phyloP scores from a whole-genome alignment of 1,284 basidiomycete genomes.

The Bjerkandera adusta region DNA sequence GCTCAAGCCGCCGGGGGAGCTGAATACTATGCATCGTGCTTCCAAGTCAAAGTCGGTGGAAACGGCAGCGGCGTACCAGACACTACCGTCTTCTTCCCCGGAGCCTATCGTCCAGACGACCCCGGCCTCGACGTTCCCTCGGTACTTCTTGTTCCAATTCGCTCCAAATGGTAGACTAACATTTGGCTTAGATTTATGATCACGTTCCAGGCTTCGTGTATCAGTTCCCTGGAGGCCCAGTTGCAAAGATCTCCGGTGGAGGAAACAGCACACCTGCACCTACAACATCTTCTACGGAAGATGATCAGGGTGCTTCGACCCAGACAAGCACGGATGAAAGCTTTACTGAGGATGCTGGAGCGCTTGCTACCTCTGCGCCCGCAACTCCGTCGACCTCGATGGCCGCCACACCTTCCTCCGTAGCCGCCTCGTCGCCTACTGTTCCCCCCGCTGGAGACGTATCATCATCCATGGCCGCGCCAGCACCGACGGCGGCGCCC shows the following conservation, averaged over 20 bases:
- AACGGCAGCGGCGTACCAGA: slow-evolving; percentile 43
- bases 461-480: too few species aligned
- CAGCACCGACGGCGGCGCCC: too few species aligned
- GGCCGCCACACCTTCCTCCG: too few species aligned
- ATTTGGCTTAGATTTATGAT: not conserved
- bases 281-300: too few species aligned
- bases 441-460: too few species aligned
- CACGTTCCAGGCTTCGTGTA: not conserved
- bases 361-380: too few species aligned
- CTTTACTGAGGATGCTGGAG: too few species aligned
- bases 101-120: slow-evolving; percentile 58
- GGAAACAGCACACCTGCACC: too few species aligned
- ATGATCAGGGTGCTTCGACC: too few species aligned
- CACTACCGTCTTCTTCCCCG: slow-evolving; percentile 61
- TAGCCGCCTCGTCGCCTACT: too few species aligned
- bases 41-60: slow-evolving; percentile 57
- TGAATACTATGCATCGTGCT: slow-evolving; percentile 71
- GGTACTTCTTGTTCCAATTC: slow-evolving; percentile 23
- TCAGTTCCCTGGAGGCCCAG: not conserved
- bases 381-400: too few species aligned
- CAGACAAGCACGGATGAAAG: too few species aligned
- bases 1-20: slow-evolving; percentile 49
- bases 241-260: not conserved
- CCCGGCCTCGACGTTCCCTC: slow-evolving; percentile 53
- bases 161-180: not conserved